Conservation (phyloP, 305 asterid species). For the Plantago coronopus region DNA sequence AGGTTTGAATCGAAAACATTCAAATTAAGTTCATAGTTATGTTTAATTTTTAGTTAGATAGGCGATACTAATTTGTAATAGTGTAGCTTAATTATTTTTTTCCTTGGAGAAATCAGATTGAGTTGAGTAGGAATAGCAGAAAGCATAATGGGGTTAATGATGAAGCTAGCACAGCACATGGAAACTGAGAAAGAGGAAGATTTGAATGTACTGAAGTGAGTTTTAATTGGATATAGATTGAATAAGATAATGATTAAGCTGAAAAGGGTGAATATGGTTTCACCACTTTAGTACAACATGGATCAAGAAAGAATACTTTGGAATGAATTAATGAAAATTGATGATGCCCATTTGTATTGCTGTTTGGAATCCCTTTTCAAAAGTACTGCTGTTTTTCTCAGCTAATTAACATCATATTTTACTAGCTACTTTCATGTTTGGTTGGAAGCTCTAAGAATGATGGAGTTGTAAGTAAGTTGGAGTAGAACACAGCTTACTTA, state of each 20-base stretch:
- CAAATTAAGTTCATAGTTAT: too few relatives aligned
- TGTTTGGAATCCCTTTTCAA: neutral
- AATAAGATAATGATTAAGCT: conserved; percentile 3
- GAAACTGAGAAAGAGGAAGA: neutral
- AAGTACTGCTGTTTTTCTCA: too few relatives aligned
- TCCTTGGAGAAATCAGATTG: too few relatives aligned
- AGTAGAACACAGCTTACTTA: too few relatives aligned
- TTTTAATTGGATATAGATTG: neutral
- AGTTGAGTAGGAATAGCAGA: conserved; percentile 8
- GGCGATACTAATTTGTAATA: too few relatives aligned
- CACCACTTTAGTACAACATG: conserved; percentile 8
- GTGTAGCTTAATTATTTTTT: too few relatives aligned
- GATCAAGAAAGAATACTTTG: neutral
- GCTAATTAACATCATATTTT: too few relatives aligned
- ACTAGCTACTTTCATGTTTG: too few relatives aligned
- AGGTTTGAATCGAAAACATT: too few relatives aligned
- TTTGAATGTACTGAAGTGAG: conserved; percentile 7
- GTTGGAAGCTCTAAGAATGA: too few relatives aligned
- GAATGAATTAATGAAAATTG: neutral
- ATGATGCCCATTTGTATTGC: neutral
- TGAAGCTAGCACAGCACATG: conserved; percentile 25
- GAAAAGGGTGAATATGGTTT: conserved; percentile 1
- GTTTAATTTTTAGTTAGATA: too few relatives aligned
- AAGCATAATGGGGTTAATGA: conserved; percentile 25
- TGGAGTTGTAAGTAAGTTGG: too few relatives aligned